Evolutionary conservation across 805 yeast species (phyloP), one percentile per base, ranked within the genome.

Genomic region (Kregervanrija fluxuum): DNA sequence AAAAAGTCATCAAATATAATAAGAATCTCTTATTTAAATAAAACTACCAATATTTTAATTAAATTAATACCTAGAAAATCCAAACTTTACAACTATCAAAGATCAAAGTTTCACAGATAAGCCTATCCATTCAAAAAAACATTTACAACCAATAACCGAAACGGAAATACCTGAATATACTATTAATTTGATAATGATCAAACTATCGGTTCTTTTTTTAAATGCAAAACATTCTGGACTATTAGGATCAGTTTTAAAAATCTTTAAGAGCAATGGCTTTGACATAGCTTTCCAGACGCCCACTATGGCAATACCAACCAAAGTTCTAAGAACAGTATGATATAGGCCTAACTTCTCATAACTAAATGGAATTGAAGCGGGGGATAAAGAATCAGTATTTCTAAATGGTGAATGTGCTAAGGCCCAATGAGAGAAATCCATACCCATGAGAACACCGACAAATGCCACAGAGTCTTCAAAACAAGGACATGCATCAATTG

Each of bases 381-480:
- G 52, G 8, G 42, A 42, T 28, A 42, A n/a, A 10, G 48, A 36
- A 30, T 39, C 43, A n/a, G 17, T 15, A 16, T 41, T 47, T 12
- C 48, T 43, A 30, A 48, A 52, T 14, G 35, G 13, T 1, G 54
- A 42, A 30, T 42, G 54, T 22, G 60, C 53, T n/a, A 69, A 62
- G 10, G 62, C 48, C 79, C 83, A 80, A 53, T 75, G 77, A 14
- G 80, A 71, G 22, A 83, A 50, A 49, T 85, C 93, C 6, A 84
- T 54, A 0, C 99, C 99, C 37, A 80, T 66, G 12, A 89, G 69
- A 37, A 90, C 97, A 3, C 96, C 96, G 42, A 90, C 68, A 55
- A 91, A 91, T 5, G 98, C 95, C 30, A 91, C 95, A 14, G 89
- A 79, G 60, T 91, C 99, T 57, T 90, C 96, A 58, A 83, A 91